phyloP scores from a whole-genome alignment of 1,139 yeast genomes.

The Blastobotrys arbuscula region DNA sequence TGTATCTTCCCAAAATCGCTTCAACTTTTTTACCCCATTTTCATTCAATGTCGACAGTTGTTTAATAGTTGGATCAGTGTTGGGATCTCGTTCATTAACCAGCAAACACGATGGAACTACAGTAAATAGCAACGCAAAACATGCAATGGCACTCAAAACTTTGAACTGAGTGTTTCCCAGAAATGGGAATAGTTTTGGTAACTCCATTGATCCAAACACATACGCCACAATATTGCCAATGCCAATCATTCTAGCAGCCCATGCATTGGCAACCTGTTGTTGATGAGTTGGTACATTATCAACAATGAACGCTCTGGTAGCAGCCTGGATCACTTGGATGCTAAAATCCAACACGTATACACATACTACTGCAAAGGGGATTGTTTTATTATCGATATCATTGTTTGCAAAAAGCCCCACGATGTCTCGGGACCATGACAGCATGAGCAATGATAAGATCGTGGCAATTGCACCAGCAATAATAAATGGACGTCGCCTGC shows the following conservation, averaged over 20 bases:
- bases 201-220: slow-evolving; percentile 41
- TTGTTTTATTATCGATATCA: slow-evolving; percentile 34
- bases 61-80: slow-evolving; percentile 33
- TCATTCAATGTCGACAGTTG: slow-evolving; percentile 8
- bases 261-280: slow-evolving; percentile 57
- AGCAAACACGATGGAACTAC: slow-evolving; percentile 39
- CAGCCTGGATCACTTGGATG: slow-evolving; percentile 52
- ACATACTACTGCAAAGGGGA: slow-evolving; percentile 47
- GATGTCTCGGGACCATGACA: slow-evolving; percentile 46
- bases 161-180: slow-evolving; percentile 49
- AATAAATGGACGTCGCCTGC: slow-evolving; percentile 52
- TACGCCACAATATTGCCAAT: slow-evolving; percentile 52
- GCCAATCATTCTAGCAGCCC: slow-evolving; percentile 69
- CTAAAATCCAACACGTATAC: slow-evolving; percentile 51
- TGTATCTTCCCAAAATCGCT: slow-evolving; percentile 31
- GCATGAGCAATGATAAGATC: slow-evolving; percentile 38
- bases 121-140: slow-evolving; percentile 38
- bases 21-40: slow-evolving; percentile 24
- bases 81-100: slow-evolving; percentile 45
- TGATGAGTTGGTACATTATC: slow-evolving; percentile 51
- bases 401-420: slow-evolving; percentile 20
- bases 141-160: slow-evolving; percentile 43
- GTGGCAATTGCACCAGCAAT: slow-evolving; percentile 47
- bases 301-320: slow-evolving; percentile 52
- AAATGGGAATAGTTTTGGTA: slow-evolving; percentile 34